These are phyloP conservation scores for Chondrostereum purpureum DNA, from an alignment of 1,284 basidiomycete genomes.

Conservation along the genomic window DNA sequence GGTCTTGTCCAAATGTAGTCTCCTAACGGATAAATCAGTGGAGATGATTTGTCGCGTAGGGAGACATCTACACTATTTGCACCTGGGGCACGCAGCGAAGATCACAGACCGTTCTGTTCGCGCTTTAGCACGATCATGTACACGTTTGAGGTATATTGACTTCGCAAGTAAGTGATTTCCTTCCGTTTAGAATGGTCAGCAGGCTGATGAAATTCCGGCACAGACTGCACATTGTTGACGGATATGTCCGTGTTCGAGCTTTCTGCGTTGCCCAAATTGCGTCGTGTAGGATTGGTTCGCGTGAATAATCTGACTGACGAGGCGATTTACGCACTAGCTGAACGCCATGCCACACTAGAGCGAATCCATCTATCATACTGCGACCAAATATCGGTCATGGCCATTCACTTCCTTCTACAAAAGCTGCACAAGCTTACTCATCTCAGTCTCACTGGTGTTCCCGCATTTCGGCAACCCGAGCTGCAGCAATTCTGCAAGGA, in stretches of 20 bases:
- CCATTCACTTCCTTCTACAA: conserved; percentile 86
- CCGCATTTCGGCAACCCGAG: conserved; percentile 81
- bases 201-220: conserved; percentile 2
- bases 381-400: conserved; percentile 89
- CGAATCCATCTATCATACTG: conserved; percentile 97
- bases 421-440: conserved; percentile 88
- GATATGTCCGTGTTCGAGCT: conserved; percentile 94
- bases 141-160: conserved; percentile 93
- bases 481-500: conserved; percentile 87
- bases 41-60: conserved; percentile 85
- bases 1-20: conserved; percentile 85
- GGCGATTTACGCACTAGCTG: conserved; percentile 83
- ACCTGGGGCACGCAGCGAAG: conserved; percentile 85
- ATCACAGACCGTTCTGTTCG: conserved; percentile 91
- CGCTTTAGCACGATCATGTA: conserved; percentile 81
- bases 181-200: conserved; percentile 5
- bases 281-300: conserved; percentile 92
- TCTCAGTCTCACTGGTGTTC: conserved; percentile 93
- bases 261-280: conserved; percentile 82
- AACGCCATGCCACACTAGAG: conserved; percentile 80
- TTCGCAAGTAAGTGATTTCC: conserved; percentile 74
- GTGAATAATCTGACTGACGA: conserved; percentile 91
- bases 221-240: conserved; percentile 84
- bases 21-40: conserved; percentile 82
- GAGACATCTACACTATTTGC: conserved; percentile 90